Percentiles rank a stretch among this genome's conserved stretches.
phyloP scores from a whole-genome alignment of 2,329 filamentous ascomycete genomes.

The Colletotrichum brevisporum region DNA sequence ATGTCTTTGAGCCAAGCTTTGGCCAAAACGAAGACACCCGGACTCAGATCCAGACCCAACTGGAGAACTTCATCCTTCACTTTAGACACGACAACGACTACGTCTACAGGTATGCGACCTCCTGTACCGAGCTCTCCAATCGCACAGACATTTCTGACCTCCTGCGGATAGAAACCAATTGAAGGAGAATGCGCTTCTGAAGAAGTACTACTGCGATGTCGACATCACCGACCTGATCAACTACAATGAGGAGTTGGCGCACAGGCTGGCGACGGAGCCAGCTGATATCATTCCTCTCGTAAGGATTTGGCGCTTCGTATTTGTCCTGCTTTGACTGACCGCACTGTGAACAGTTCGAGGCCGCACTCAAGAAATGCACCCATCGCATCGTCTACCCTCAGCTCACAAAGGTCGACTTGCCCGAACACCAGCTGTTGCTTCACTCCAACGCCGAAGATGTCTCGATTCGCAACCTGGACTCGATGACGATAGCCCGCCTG shows the following conservation, averaged over 20 bases:
- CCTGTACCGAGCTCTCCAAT: slow-evolving; percentile 42
- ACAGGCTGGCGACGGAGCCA: slow-evolving; percentile 89
- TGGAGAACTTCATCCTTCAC: slow-evolving; percentile 92
- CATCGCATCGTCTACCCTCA: slow-evolving; percentile 93
- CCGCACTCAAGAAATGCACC: slow-evolving; percentile 90
- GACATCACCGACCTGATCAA: slow-evolving; percentile 96
- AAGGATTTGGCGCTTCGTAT: slow-evolving; percentile 49
- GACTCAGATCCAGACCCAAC: slow-evolving; percentile 80
- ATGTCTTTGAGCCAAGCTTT: slow-evolving; percentile 79
- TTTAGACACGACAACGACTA: slow-evolving; percentile 96
- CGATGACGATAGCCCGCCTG: slow-evolving; percentile 92
- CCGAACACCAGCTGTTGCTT: slow-evolving; percentile 93
- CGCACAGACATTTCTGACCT: slow-evolving; percentile 31
- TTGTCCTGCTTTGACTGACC: slow-evolving; percentile 23
- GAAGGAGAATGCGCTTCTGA: slow-evolving; percentile 92
- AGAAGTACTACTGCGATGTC: slow-evolving; percentile 96
- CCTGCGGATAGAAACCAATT: slow-evolving; percentile 83
- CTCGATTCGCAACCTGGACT: slow-evolving; percentile 94
- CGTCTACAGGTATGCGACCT: slow-evolving; percentile 80
- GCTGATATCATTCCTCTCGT: slow-evolving; percentile 94
- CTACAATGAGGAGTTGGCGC: slow-evolving; percentile 95
- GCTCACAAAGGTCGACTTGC: slow-evolving; percentile 76
- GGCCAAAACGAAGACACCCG: slow-evolving; percentile 78
- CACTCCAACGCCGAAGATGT: slow-evolving; percentile 93
- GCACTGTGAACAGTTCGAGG: slow-evolving; percentile 80